Evolutionary conservation across 139 green algal species (phyloP).

Genomic region (Raphidocelis subcapitata): DNA sequence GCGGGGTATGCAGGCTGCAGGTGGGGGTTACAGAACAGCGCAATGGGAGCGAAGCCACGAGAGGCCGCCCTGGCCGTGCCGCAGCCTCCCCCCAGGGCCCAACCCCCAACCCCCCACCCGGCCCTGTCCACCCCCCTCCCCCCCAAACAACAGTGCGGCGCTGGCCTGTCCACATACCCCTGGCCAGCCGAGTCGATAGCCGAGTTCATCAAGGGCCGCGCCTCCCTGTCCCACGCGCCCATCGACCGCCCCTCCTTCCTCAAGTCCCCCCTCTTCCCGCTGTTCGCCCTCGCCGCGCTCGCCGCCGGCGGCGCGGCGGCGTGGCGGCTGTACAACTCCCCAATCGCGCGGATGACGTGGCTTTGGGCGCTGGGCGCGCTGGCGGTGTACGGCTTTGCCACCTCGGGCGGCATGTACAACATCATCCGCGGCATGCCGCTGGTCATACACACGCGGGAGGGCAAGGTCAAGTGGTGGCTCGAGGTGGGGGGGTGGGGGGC

Average conservation of each 20-base stretch:
- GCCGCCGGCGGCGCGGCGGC: not conserved
- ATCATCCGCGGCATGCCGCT: constrained; percentile 88
- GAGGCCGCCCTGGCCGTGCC: not conserved
- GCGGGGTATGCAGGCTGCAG: too few species aligned
- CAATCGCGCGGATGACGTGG: constrained; percentile 41
- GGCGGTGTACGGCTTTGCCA: constrained; percentile 59
- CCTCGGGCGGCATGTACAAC: constrained; percentile 84
- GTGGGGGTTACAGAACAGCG: too few species aligned
- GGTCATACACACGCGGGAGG: constrained; percentile 39
- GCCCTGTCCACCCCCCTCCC: not conserved
- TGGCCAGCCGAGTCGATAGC: constrained; percentile 63
- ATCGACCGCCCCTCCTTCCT: constrained; percentile 54
- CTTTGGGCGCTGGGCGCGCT: constrained; percentile 51
- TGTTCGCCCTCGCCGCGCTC: constrained; percentile 5
- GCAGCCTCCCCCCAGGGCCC: not conserved
- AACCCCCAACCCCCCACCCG: not conserved
- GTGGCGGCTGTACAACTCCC: constrained; percentile 48
- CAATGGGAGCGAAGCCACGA: too few species aligned
- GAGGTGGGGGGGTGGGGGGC: not conserved
- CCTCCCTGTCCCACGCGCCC: constrained; percentile 35
- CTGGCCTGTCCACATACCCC: constrained; percentile 37
- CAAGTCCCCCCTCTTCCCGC: constrained; percentile 40
- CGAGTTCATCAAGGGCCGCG: constrained; percentile 32
- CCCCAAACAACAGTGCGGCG: constrained; percentile 8
- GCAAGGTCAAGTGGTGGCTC: constrained; percentile 30